phyloP scores from a whole-genome alignment of 2,329 filamentous ascomycete genomes.

The Westerdykella aurantiaca region DNA sequence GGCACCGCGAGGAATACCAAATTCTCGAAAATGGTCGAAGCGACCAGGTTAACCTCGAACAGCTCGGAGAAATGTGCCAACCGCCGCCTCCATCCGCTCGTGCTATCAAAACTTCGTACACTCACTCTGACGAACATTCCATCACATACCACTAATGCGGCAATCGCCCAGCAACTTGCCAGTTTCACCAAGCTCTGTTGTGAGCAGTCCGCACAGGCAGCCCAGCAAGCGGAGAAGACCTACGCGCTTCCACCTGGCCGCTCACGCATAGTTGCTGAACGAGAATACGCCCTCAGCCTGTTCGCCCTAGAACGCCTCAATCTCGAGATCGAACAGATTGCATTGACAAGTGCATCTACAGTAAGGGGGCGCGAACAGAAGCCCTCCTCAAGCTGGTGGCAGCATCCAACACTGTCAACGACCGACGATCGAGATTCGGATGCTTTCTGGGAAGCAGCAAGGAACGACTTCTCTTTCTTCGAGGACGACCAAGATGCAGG shows the following conservation, averaged over 20 bases:
- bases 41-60: too few species aligned
- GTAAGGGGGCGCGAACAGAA: slow-evolving; percentile 14
- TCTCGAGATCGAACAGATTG: slow-evolving; percentile 42
- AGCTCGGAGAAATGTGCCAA: too few species aligned
- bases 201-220: slow-evolving; percentile 50
- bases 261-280: slow-evolving; percentile 44
- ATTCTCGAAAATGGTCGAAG: too few species aligned
- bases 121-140: slow-evolving; percentile 55
- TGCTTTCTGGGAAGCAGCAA: slow-evolving; percentile 54
- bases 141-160: slow-evolving; percentile 39
- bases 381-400: slow-evolving; percentile 42
- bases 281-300: slow-evolving; percentile 45
- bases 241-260: slow-evolving; percentile 56
- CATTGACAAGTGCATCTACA: slow-evolving; percentile 6
- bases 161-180: slow-evolving; percentile 39
- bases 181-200: slow-evolving; percentile 54
- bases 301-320: slow-evolving; percentile 54
- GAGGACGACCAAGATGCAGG: slow-evolving; percentile 49
- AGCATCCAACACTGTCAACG: slow-evolving; percentile 47
- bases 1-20: too few species aligned
- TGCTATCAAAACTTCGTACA: slow-evolving; percentile 50
- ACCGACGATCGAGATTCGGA: slow-evolving; percentile 57
- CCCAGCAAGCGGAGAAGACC: slow-evolving; percentile 49
- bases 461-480: slow-evolving; percentile 58
- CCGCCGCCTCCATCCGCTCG: slow-evolving; percentile 47